These are phyloP conservation scores for Fusarium sp. DNA, from an alignment of 2,329 filamentous ascomycete genomes.

Conservation along the genomic window DNA sequence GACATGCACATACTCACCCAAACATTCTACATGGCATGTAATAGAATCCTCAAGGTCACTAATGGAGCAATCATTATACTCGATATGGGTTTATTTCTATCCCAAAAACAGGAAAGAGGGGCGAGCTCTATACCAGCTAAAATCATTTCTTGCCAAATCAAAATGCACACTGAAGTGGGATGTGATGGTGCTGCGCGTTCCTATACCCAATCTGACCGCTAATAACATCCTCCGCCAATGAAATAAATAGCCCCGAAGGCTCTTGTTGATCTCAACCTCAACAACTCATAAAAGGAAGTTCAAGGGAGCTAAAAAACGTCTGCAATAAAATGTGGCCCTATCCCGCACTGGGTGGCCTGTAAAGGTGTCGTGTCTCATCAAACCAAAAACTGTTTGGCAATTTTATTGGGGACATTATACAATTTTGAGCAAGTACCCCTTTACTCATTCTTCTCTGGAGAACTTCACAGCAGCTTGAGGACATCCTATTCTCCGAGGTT, in stretches of 20 bases:
- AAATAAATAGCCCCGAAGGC: slow-evolving; percentile 11
- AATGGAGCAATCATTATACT: neutral
- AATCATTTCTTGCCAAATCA: slow-evolving; percentile 42
- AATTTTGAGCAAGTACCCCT: slow-evolving; percentile 39
- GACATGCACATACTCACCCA: too few relatives aligned
- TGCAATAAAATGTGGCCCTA: slow-evolving; percentile 42
- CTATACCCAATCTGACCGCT: slow-evolving; percentile 43
- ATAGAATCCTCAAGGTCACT: neutral
- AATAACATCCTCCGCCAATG: slow-evolving; percentile 15
- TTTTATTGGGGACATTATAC: slow-evolving; percentile 39
- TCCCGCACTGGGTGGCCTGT: slow-evolving; percentile 35
- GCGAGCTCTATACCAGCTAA: slow-evolving; percentile 46
- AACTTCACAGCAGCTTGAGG: slow-evolving; percentile 6
- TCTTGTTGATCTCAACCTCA: slow-evolving; percentile 1
- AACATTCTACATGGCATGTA: too few relatives aligned
- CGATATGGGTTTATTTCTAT: slow-evolving; percentile 44
- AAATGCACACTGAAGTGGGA: slow-evolving; percentile 26
- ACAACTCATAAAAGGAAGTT: slow-evolving; percentile 32
- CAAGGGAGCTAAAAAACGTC: slow-evolving; percentile 32
- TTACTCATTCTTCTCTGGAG: slow-evolving; percentile 12
- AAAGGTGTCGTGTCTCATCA: slow-evolving; percentile 46
- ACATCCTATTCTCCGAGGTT: slow-evolving; percentile 51
- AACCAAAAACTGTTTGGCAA: slow-evolving; percentile 35
- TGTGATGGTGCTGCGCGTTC: slow-evolving; percentile 22
- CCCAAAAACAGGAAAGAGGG: slow-evolving; percentile 40